Conservation (phyloP, 139 green algal species). For the Asterochloris erici region DNA sequence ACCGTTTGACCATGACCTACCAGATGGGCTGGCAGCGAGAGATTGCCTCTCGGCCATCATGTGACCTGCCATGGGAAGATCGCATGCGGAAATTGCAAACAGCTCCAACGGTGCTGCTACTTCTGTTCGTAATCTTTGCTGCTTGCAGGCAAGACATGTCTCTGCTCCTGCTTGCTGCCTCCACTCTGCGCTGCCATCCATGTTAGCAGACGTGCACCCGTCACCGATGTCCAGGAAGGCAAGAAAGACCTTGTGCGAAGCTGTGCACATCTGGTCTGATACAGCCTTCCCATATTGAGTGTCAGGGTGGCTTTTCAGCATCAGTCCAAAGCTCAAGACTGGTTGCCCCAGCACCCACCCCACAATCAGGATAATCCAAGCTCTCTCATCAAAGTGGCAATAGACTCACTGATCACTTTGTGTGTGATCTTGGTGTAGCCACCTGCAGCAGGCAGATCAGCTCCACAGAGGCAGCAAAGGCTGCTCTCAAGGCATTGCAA, state of each 20-base stretch:
- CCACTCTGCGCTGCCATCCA: too few relatives aligned
- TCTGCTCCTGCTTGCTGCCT: too few relatives aligned
- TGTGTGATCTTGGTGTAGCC: constrained; percentile 5
- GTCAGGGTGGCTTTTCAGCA: not conserved
- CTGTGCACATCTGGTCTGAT: constrained; percentile 3
- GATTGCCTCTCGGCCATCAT: too few relatives aligned
- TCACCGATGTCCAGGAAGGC: not conserved
- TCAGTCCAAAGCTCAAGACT: not conserved
- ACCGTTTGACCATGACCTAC: too few relatives aligned
- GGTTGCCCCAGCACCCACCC: not conserved
- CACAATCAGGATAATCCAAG: not conserved
- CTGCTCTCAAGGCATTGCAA: not conserved
- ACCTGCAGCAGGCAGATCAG: not conserved
- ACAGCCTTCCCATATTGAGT: constrained; percentile 14
- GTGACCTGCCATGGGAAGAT: too few relatives aligned
- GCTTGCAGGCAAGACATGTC: too few relatives aligned
- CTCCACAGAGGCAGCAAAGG: not conserved
- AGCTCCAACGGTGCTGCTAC: too few relatives aligned
- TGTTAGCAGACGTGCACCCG: too few relatives aligned
- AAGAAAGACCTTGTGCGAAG: not conserved
- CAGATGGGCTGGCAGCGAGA: too few relatives aligned
- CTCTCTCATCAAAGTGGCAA: not conserved
- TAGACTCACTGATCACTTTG: not conserved
- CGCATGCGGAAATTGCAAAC: too few relatives aligned
- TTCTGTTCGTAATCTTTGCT: too few relatives aligned